These are phyloP conservation scores for Lodderomyces orthopsilosis DNA, from an alignment of 1,139 yeast species.

Conservation along the genomic window DNA sequence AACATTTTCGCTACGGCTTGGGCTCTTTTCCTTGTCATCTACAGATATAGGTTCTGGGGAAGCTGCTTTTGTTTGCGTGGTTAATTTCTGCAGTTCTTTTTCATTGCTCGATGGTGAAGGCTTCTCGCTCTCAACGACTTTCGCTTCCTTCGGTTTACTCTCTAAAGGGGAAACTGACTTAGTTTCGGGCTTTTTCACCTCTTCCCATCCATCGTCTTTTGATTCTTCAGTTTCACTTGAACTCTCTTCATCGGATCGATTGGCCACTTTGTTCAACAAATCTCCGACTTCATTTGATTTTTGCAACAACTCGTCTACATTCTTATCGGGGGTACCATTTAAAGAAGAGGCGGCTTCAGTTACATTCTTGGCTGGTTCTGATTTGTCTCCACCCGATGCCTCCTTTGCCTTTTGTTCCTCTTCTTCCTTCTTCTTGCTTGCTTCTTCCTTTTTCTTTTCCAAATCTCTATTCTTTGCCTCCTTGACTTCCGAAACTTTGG, in stretches of 20 bases:
- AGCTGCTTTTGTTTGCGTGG: conserved; percentile 11
- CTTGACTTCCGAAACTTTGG: conserved; percentile 26
- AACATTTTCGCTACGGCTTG: conserved; percentile 9
- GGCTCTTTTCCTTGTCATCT: not conserved
- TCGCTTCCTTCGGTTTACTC: conserved; percentile 11
- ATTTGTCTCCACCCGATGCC: conserved; percentile 5
- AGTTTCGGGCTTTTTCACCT: conserved; percentile 32
- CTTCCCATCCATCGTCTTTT: conserved; percentile 49
- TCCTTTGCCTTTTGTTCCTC: conserved; percentile 9
- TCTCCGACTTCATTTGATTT: conserved; percentile 36
- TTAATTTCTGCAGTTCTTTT: not conserved
- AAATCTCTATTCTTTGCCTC: conserved; percentile 17
- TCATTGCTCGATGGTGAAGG: not conserved
- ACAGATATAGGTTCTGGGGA: conserved; percentile 12
- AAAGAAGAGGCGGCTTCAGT: not conserved
- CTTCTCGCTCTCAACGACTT: conserved; percentile 3
- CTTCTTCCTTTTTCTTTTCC: conserved; percentile 14
- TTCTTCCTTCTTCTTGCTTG: conserved; percentile 9
- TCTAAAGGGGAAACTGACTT: conserved; percentile 12
- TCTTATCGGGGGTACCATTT: conserved; percentile 13
- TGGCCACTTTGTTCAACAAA: conserved; percentile 39
- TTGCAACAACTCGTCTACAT: conserved; percentile 43
- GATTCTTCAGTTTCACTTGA: conserved; percentile 35
- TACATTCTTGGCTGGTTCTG: not conserved
- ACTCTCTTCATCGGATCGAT: conserved; percentile 43